Percentiles rank a stretch among this genome's conserved stretches.
Conservation (phyloP, 1,284 basidiomycete genomes). For the Volvariella volvacea region DNA sequence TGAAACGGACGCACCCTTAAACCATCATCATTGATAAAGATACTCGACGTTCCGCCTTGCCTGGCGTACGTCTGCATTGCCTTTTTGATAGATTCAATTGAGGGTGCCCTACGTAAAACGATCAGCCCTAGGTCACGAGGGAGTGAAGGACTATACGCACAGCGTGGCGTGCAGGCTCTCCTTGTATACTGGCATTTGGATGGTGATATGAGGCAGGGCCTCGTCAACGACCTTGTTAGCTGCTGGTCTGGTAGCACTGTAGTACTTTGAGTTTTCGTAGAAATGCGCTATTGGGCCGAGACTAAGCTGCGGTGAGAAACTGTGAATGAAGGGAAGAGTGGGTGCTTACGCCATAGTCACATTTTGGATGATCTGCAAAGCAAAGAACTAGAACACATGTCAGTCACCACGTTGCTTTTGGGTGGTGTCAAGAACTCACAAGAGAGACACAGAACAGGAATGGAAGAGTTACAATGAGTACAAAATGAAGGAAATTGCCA, state of each 20-base stretch:
- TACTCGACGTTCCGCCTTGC: slow-evolving; percentile 71
- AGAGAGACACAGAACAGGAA: slow-evolving; percentile 68
- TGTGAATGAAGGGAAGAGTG: not conserved
- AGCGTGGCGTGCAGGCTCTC: slow-evolving; percentile 59
- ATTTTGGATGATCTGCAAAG: slow-evolving; percentile 62
- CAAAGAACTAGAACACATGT: slow-evolving; percentile 46
- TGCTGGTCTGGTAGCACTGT: slow-evolving; percentile 52
- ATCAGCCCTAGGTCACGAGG: not conserved
- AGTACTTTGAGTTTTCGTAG: slow-evolving; percentile 66
- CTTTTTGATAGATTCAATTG: slow-evolving; percentile 72
- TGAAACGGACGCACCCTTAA: slow-evolving; percentile 28
- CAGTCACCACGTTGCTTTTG: not conserved
- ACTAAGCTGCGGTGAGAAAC: slow-evolving; percentile 16
- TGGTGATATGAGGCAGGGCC: slow-evolving; percentile 66
- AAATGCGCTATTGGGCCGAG: slow-evolving; percentile 73
- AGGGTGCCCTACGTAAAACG: slow-evolving; percentile 43
- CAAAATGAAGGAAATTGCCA: slow-evolving; percentile 53
- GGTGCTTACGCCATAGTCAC: slow-evolving; percentile 45
- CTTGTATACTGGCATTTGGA: slow-evolving; percentile 82
- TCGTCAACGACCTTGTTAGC: slow-evolving; percentile 51
- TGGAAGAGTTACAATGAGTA: slow-evolving; percentile 53
- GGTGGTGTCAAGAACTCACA: slow-evolving; percentile 27
- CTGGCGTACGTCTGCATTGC: slow-evolving; percentile 84
- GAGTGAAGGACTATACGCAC: slow-evolving; percentile 24
- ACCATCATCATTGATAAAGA: slow-evolving; percentile 78